Percentiles rank a stretch among this genome's conserved stretches.
Conservation (phyloP, 306 rosid species). For the Cicer bijugum region DNA sequence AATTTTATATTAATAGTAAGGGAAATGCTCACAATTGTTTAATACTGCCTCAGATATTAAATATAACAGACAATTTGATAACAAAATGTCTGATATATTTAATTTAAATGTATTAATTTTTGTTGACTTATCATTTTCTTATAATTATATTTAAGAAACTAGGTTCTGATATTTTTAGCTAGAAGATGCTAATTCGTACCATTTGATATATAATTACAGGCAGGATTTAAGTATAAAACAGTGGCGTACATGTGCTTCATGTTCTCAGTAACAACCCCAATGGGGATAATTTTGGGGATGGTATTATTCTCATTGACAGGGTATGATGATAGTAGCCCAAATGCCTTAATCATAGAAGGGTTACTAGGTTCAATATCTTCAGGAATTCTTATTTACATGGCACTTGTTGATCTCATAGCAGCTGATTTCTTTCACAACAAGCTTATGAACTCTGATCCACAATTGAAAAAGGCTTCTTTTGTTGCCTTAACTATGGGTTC, state of each 20-base stretch:
- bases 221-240: constrained; percentile 71
- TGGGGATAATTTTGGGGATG: constrained; percentile 91
- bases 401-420: constrained; percentile 87
- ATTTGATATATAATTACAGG: constrained; percentile 56
- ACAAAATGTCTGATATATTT: too few relatives aligned
- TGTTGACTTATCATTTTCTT: too few relatives aligned
- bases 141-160: too few relatives aligned
- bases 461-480: constrained; percentile 66
- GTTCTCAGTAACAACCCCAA: constrained; percentile 93
- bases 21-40: too few relatives aligned
- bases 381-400: constrained; percentile 93
- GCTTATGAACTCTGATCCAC: constrained; percentile 61
- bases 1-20: too few relatives aligned
- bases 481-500: constrained; percentile 84
- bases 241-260: constrained; percentile 89
- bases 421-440: constrained; percentile 94
- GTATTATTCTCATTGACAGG: constrained; percentile 75
- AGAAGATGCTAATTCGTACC: constrained; percentile 9
- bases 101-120: too few relatives aligned
- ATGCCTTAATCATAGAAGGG: constrained; percentile 86
- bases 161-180: background rate
- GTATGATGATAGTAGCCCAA: constrained; percentile 78
- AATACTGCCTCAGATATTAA: too few relatives aligned
- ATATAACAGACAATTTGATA: too few relatives aligned
- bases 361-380: constrained; percentile 85